phyloP scores from a whole-genome alignment of 1,139 yeast genomes.

The Scheffersomyces segobiensis region DNA sequence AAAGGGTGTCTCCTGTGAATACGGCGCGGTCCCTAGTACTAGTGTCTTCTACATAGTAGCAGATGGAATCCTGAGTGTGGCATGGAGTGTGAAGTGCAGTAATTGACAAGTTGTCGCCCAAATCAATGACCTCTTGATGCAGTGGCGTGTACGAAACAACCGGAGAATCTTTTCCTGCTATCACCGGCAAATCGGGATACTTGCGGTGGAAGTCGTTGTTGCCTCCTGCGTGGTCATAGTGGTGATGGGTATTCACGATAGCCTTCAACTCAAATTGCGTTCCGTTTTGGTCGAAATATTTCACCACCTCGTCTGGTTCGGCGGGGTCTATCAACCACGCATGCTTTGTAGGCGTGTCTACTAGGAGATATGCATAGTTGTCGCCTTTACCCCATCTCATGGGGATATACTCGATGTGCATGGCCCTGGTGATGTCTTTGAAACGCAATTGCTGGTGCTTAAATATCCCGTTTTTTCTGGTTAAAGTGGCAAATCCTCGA shows the following conservation, averaged over 20 bases:
- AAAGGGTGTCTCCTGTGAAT: conserved; percentile 94
- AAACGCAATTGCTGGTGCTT: background rate
- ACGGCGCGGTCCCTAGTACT: conserved; percentile 67
- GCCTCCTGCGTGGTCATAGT: conserved; percentile 93
- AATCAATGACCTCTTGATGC: conserved; percentile 57
- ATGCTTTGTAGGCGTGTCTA: conserved; percentile 64
- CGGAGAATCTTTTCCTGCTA: conserved; percentile 84
- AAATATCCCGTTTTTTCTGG: background rate
- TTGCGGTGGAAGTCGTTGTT: conserved; percentile 48
- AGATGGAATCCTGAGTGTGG: conserved; percentile 94
- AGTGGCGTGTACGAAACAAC: conserved; percentile 67
- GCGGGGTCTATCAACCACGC: conserved; percentile 95
- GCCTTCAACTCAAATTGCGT: conserved; percentile 53
- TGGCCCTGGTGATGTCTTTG: conserved; percentile 35
- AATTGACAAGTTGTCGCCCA: conserved; percentile 66
- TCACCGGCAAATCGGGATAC: conserved; percentile 63
- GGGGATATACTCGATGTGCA: conserved; percentile 81
- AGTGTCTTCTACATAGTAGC: conserved; percentile 72
- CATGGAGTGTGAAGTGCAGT: conserved; percentile 95
- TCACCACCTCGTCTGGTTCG: conserved; percentile 59
- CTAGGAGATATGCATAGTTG: conserved; percentile 80
- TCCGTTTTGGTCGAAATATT: conserved; percentile 25
- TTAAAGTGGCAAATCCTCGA: background rate
- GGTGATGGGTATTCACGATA: conserved; percentile 94
- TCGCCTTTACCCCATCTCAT: conserved; percentile 97